These are phyloP conservation scores for Circinella umbellata DNA, from an alignment of 371 early-diverging fungal genomes.

Conservation along the genomic window DNA sequence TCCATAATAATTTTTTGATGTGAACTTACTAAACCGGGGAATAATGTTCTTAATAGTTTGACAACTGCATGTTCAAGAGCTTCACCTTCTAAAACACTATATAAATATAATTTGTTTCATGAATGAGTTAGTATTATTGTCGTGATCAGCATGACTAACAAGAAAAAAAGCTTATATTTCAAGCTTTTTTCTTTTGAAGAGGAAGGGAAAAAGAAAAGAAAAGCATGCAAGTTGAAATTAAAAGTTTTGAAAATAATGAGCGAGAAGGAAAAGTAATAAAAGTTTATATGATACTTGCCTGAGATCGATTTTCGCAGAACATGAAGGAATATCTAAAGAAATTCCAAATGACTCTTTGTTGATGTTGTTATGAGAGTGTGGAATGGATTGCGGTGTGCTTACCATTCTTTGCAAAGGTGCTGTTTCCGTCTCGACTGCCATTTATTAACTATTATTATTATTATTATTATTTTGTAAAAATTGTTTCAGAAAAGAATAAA, in stretches of 20 bases:
- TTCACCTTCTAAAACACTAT: constrained; percentile 36
- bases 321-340: constrained; percentile 24
- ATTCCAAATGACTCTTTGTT: constrained; percentile 7
- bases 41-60: constrained; percentile 25
- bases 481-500: neutral
- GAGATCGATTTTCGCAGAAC: constrained; percentile 34
- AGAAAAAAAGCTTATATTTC: neutral
- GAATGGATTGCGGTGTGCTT: constrained; percentile 18
- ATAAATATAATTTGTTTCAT: neutral
- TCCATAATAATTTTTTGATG: constrained; percentile 43
- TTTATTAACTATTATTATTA: neutral
- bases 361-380: constrained; percentile 11
- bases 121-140: no score
- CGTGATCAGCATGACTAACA: no score
- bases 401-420: constrained; percentile 15
- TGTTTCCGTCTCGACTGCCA: neutral
- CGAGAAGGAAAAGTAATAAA: neutral
- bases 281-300: constrained; percentile 23
- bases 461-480: neutral
- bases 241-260: neutral
- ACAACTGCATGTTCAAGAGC: constrained; percentile 28
- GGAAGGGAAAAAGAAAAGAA: neutral
- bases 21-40: constrained; percentile 41
- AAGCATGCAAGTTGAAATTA: no score
- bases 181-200: neutral